Evolutionary conservation across 2,329 filamentous ascomycete genomes (phyloP), one percentile per base, ranked within the genome.

Genomic region (Fusarium veterinarium): DNA sequence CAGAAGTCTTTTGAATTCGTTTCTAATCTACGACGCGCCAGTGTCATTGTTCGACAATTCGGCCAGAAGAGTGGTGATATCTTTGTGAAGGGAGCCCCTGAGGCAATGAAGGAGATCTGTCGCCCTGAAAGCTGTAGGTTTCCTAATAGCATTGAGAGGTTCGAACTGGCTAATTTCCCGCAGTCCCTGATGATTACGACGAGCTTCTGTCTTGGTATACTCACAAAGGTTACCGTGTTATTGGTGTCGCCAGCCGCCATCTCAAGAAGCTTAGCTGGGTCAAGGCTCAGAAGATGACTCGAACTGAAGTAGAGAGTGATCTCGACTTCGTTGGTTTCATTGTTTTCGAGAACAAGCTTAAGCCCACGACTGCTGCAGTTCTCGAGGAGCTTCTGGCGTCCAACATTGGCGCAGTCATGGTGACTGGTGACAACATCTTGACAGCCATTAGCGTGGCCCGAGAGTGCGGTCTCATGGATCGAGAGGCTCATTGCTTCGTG

Each of bases 331-430:
- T 95, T 40, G 96, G 96, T 9, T 99, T 99, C 83, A 98, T 99
- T 79, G 92, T 99, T 60, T 99, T 99, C 76, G 96, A 99, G 83
- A 99, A 99, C 84, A 99, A 99, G 83, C 85, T 99, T 69, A 99
- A 99, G 81, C 91, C 93, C 3, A 95, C 90, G 25, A 98, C 95
- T 0, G 88, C 93, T 3, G 88, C 88, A 3, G 93, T 98, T 38
- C 90, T 99, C 31, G 88, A 92, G 62, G 95, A 98, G 82, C 87
- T 99, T 6, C 88, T 90, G 37, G 86, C 92, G 58, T 95, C 97
- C 12, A 93, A 93, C 62, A 97, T 99, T 74, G 90, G 94, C 40
- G 92, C 93, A 33, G 91, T 97, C 57, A 99, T 99, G 96, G 97
- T 97, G 71, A 99, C 96, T 0, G 96, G 96, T 35, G 96, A 99